A percentile compares a stretch with the other conserved stretches of the same genome.
Conservation (phyloP, 371 early-diverging fungal genomes). For the Mucor indicus region DNA sequence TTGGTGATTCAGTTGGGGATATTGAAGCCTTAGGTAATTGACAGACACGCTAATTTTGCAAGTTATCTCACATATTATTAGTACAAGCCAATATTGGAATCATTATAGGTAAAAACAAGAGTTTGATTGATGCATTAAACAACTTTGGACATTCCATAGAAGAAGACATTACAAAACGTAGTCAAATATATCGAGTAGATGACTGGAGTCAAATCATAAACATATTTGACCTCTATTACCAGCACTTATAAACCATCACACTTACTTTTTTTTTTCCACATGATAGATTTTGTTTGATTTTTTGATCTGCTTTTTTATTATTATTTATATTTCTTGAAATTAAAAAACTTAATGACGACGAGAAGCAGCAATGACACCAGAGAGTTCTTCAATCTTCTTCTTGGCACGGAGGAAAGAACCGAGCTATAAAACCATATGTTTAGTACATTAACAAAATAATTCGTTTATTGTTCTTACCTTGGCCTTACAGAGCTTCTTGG, state of each 20-base stretch:
- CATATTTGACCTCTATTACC: too few relatives aligned
- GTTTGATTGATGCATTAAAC: constrained; percentile 20
- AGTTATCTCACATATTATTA: constrained; percentile 7
- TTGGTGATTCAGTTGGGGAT: constrained; percentile 46
- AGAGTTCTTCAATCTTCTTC: constrained; percentile 98
- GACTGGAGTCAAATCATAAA: constrained; percentile 17
- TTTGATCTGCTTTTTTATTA: too few relatives aligned
- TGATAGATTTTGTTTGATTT: too few relatives aligned
- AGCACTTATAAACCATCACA: too few relatives aligned
- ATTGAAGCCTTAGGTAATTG: constrained; percentile 30
- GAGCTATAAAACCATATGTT: constrained; percentile 75
- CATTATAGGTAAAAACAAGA: constrained; percentile 45
- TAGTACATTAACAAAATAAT: too few relatives aligned
- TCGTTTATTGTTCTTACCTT: constrained; percentile 65
- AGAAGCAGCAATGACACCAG: constrained; percentile 90
- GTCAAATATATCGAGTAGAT: constrained; percentile 12
- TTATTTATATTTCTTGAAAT: too few relatives aligned
- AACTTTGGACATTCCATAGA: constrained; percentile 6
- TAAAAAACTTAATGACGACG: constrained; percentile 76
- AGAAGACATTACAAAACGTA: constrained; percentile 5
- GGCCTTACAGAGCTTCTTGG: constrained; percentile 97
- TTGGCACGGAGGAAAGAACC: constrained; percentile 97
- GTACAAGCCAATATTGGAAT: constrained; percentile 51
- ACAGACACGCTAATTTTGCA: background rate
- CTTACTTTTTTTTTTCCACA: too few relatives aligned